Evolutionary conservation across 2,329 filamentous ascomycete genomes (phyloP).

Genomic region (Diaporthe sp.): DNA sequence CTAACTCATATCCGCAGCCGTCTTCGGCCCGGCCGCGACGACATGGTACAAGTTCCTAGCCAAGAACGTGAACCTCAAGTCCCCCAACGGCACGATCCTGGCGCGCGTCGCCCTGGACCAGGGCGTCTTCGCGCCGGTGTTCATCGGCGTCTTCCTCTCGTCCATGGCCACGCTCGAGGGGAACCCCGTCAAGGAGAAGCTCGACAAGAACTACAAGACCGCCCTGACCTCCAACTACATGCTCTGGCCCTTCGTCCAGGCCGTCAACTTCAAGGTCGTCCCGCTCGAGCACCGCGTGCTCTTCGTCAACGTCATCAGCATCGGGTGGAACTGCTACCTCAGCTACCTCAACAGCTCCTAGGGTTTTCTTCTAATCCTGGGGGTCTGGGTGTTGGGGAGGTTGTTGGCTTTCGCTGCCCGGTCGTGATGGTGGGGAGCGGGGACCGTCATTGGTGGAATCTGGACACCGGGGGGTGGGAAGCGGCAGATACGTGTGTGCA

Average conservation of each 20-base stretch:
- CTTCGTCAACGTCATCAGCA: slow-evolving; percentile 85
- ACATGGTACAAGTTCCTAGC: slow-evolving; percentile 89
- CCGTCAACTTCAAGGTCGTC: slow-evolving; percentile 88
- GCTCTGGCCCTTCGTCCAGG: slow-evolving; percentile 89
- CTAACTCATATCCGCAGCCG: slow-evolving; percentile 56
- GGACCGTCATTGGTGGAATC: neutral
- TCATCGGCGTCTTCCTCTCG: slow-evolving; percentile 84
- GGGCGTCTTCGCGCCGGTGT: slow-evolving; percentile 83
- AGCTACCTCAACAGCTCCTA: slow-evolving; percentile 70
- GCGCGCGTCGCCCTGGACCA: slow-evolving; percentile 87
- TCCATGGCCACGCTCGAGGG: slow-evolving; percentile 90
- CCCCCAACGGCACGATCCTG: slow-evolving; percentile 76
- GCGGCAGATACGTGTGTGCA: neutral
- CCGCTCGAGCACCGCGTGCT: slow-evolving; percentile 86
- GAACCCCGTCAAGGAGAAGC: slow-evolving; percentile 70
- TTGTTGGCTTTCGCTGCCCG: neutral
- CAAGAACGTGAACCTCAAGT: slow-evolving; percentile 73
- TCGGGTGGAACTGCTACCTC: slow-evolving; percentile 75
- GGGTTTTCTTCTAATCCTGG: neutral
- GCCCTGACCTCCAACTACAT: slow-evolving; percentile 87
- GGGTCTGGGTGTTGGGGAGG: neutral
- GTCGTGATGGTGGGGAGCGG: neutral
- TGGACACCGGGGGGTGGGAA: neutral
- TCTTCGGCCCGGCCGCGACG: slow-evolving; percentile 91
- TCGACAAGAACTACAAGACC: slow-evolving; percentile 76